A percentile compares a stretch with the other conserved stretches of the same genome.
phyloP scores from a whole-genome alignment of 1,139 yeast genomes.

The Geotrichum histeridarum region DNA sequence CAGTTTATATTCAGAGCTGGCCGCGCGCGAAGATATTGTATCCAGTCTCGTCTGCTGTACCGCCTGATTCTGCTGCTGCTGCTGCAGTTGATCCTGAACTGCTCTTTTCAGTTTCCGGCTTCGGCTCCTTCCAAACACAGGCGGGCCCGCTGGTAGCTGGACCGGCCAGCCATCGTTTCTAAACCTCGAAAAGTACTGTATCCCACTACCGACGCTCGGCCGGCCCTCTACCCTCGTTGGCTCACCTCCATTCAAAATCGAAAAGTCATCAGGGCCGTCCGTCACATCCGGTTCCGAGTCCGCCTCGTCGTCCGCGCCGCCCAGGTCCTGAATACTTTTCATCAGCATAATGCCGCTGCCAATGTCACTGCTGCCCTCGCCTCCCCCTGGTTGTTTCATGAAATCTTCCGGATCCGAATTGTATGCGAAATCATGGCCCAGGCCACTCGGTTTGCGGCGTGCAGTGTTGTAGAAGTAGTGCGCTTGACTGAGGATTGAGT shows the following conservation, averaged over 20 bases:
- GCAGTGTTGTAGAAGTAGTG: not conserved
- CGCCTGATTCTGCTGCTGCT: not conserved
- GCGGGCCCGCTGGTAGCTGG: not conserved
- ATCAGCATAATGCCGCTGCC: not conserved
- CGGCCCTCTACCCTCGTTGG: not conserved
- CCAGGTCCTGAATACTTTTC: not conserved
- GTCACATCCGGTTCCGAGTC: constrained; percentile 9
- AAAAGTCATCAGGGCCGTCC: constrained; percentile 12
- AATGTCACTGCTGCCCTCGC: not conserved
- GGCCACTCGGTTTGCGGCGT: not conserved
- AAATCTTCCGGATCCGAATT: constrained; percentile 7
- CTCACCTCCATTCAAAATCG: not conserved
- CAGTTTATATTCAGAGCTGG: too few species aligned
- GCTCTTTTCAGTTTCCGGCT: not conserved
- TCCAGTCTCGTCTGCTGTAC: too few species aligned
- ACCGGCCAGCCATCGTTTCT: constrained; percentile 3
- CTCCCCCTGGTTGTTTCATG: not conserved
- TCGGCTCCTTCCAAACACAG: too few species aligned
- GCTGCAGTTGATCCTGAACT: not conserved
- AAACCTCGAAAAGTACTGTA: not conserved
- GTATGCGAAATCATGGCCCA: not conserved
- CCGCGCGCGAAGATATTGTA: too few species aligned
- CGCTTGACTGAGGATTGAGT: constrained; percentile 6
- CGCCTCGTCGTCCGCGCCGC: constrained; percentile 7
- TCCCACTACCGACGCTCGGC: not conserved